Evolutionary conservation across 805 yeast species (phyloP), one percentile per base, ranked within the genome.

Genomic region (Teunomyces aglyptinius): DNA sequence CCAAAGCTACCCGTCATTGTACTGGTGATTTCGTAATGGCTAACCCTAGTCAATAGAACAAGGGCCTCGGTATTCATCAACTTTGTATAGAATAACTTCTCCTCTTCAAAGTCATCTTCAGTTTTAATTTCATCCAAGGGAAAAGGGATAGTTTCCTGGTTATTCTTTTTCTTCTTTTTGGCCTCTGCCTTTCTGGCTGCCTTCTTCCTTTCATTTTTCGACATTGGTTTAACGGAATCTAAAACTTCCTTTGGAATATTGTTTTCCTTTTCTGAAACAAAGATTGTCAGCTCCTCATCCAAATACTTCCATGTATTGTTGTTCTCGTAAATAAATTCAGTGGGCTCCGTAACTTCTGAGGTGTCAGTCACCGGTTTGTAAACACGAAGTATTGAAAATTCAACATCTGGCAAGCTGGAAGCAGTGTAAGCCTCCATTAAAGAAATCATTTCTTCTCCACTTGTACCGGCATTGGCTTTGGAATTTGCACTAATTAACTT

Each of bases 61-160:
- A 72, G 53, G 6, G 77, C 77, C 49, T 72, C 76, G 0, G 77
- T 72, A 12, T 63, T 48, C 52, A 59, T 59, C 27, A 73, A 59
- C 27, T 63, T 60, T n/a, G 52, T 54, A 34, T 67, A 58, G 55
- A 73, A 70, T n/a, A 16, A n/a, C 36, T 31, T 26, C 20, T 31
- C 29, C 5, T 29, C 39, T 15, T 42, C 31, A 19, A 33, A 32
- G 10, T 32, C 38, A 6, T 33, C 31, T 12, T 31, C 45, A 4
- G 39, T 42, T n/a, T 41, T 27, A 7, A 41, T 20, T 29, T 36
- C 39, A 13, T 36, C 28, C 15, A 36, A 36, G 8, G 39, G 39
- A 11, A 36, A 36, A 12, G 26, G 12, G 8, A 36, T 18, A 6
- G 39, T 11, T 11, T 22, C 39, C 39, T 36, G 15, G 4, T 31